A percentile compares a stretch with the other conserved stretches of the same genome.
These are phyloP conservation scores for Tephrocybe sp. DNA, from an alignment of 768 basidiomycete genomes.

Conservation along the genomic window DNA sequence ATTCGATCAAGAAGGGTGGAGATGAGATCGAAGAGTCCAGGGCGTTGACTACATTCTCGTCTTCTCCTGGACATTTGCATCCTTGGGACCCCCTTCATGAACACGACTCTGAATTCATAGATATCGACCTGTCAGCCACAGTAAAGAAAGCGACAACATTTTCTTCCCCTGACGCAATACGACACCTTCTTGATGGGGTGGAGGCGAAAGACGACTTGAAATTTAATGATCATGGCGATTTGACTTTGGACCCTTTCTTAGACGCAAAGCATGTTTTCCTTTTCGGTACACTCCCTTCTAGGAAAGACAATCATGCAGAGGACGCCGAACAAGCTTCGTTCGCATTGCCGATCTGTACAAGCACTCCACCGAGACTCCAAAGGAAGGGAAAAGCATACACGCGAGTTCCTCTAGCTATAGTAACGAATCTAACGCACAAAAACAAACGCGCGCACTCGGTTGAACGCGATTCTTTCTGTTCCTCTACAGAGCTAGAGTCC, in stretches of 20 bases:
- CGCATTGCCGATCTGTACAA: slow-evolving; percentile 11
- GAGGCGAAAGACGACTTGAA: background rate
- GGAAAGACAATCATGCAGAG: background rate
- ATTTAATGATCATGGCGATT: background rate
- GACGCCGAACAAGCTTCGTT: background rate
- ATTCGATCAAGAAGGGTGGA: background rate
- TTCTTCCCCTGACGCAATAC: background rate
- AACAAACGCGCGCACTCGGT: background rate
- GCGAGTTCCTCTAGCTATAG: slow-evolving; percentile 10
- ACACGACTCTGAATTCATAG: background rate
- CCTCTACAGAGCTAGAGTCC: slow-evolving; percentile 3
- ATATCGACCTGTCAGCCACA: slow-evolving; percentile 10
- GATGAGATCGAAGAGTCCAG: background rate
- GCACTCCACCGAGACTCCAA: slow-evolving; percentile 9
- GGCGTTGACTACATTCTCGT: background rate
- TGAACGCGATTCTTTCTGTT: background rate
- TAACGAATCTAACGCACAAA: slow-evolving; percentile 11
- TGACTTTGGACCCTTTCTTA: slow-evolving; percentile 10
- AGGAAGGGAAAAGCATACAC: slow-evolving; percentile 12
- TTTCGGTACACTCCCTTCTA: background rate
- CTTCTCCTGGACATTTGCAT: background rate
- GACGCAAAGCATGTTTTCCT: slow-evolving; percentile 1
- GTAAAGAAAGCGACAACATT: background rate
- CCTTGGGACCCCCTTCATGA: background rate
- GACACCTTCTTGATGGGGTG: background rate